Evolutionary conservation across 208 protist species (phyloP), one percentile per base, ranked within the genome.

Genomic region (Leishmania turanica): DNA sequence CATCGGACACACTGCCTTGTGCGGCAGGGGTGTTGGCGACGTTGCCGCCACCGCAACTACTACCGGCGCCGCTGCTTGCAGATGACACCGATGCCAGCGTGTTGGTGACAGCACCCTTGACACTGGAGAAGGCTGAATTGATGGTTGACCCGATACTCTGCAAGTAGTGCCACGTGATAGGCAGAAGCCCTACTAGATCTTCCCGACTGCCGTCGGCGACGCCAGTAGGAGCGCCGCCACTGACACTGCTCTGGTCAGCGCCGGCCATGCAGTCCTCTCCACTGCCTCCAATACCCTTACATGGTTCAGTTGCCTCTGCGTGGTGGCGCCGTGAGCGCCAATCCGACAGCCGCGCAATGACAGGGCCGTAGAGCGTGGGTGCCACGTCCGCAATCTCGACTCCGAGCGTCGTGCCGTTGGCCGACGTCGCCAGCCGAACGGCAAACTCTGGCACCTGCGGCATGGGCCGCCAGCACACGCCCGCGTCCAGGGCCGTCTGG

Each of bases 401-500:
- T 8, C 90, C 92, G 27, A 89, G 51, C 9, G 68, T 89, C 11
- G 75, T 86, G 69, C 87, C 88, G 21, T 84, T 86, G 80, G 89
- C 87, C 31, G 92, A 91, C 45, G 79, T 85, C 6, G 90, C 84
- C 34, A 91, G 60, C 5, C 87, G 81, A 73, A 89, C 80, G n/a
- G 77, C 84, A 71, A 84, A 85, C 62, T 81, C 80, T 54, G 82
- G 87, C 71, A 72, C 71, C 37, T 76, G 77, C 62, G 40, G 65
- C 47, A 95, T 60, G 11, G 93, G 93, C 9, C 87, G 83, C 84
- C 86, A 95, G 37, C 84, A 85, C 56, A 93, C 40, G 13, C 93
- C 93, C 8, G 73, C 83, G 47, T 96, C 91, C 31, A 96, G 82
- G 60, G 90, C 88, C 1, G 93, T 96, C 72, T 87, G 73, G 77